A percentile compares a stretch with the other conserved stretches of the same genome.
These are phyloP conservation scores for Margaritispora aquatica DNA, from an alignment of 495 filamentous ascomycete species.

Conservation along the genomic window DNA sequence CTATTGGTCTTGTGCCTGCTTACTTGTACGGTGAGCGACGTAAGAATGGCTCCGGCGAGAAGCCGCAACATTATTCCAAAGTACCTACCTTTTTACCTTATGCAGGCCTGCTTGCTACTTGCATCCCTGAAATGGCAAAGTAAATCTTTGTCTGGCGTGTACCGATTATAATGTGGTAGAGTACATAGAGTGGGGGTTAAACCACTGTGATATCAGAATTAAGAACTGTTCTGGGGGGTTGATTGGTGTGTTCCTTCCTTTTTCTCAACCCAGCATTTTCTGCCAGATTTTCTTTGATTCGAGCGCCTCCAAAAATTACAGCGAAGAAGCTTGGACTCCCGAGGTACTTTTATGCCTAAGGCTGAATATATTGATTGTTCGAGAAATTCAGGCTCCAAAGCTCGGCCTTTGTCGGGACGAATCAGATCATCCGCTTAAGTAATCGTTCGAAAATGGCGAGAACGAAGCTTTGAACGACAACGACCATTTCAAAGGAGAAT, in stretches of 20 bases:
- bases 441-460: background rate
- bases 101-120: background rate
- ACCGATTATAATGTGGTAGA: no score
- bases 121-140: background rate
- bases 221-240: background rate
- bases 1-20: background rate
- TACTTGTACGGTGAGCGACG: no score
- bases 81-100: no score
- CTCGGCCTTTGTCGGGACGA: background rate
- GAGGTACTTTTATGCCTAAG: no score
- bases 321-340: background rate
- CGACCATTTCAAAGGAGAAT: conserved; percentile 1
- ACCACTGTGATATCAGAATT: background rate
- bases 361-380: no score
- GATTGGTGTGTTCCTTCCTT: no score
- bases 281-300: background rate
- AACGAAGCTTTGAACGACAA: conserved; percentile 6
- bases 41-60: background rate
- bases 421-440: background rate
- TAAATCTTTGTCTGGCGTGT: no score
- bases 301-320: background rate
- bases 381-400: no score
- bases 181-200: background rate
- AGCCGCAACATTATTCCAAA: background rate
- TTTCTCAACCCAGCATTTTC: background rate